Percentiles rank a stretch among this genome's conserved stretches.
These are phyloP conservation scores for Malbranchea zuffiana DNA, from an alignment of 2,329 filamentous ascomycete genomes.

Conservation along the genomic window DNA sequence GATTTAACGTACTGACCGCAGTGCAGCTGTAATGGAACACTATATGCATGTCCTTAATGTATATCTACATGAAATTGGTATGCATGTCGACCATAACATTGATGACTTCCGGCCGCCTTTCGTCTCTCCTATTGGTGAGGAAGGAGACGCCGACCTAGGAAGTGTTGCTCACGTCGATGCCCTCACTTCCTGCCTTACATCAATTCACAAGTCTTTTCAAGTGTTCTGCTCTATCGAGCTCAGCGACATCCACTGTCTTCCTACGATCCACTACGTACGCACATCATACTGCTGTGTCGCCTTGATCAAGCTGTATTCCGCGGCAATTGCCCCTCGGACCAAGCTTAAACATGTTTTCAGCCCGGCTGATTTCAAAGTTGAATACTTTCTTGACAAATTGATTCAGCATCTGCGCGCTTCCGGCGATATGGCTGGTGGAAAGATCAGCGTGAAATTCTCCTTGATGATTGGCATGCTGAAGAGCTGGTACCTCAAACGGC, in stretches of 20 bases:
- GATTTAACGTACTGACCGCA: constrained; percentile 4
- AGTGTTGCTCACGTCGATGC: constrained; percentile 55
- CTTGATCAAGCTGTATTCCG: constrained; percentile 63
- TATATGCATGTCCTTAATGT: constrained; percentile 56
- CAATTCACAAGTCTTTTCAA: constrained; percentile 56
- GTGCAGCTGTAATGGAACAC: constrained; percentile 50
- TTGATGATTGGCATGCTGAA: constrained; percentile 60
- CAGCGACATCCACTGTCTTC: constrained; percentile 50
- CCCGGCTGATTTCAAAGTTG: constrained; percentile 53
- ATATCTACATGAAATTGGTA: constrained; percentile 65
- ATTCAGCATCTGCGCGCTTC: constrained; percentile 56
- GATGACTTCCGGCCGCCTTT: constrained; percentile 40
- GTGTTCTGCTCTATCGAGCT: constrained; percentile 53
- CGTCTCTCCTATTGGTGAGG: constrained; percentile 37
- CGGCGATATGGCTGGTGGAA: constrained; percentile 52
- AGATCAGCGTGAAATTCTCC: constrained; percentile 58
- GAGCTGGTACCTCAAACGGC: constrained; percentile 53
- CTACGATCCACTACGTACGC: constrained; percentile 60
- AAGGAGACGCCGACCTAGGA: constrained; percentile 24
- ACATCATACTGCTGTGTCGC: constrained; percentile 62
- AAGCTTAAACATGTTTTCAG: constrained; percentile 61
- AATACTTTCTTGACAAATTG: constrained; percentile 58
- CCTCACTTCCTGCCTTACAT: constrained; percentile 54
- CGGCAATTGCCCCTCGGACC: constrained; percentile 51
- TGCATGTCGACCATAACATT: constrained; percentile 52